phyloP scores from a whole-genome alignment of 2,329 filamentous ascomycete genomes.

The Exophiala mesophila region DNA sequence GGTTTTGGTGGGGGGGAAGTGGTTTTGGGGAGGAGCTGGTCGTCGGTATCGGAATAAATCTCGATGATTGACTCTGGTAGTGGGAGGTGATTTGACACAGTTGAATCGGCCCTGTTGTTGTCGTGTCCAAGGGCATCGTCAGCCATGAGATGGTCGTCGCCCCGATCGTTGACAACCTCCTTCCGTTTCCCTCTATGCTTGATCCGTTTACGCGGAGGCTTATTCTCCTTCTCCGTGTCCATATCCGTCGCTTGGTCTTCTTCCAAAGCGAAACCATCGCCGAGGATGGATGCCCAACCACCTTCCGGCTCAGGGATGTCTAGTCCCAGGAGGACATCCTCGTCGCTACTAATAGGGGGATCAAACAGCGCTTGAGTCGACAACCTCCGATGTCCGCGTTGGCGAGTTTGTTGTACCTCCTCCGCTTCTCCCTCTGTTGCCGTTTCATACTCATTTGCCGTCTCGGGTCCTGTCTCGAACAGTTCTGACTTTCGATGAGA shows the following conservation, averaged over 20 bases:
- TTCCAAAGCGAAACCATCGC: conserved; percentile 1
- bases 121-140: not conserved
- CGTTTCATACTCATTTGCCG: conserved; percentile 16
- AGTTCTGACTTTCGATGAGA: conserved; percentile 1
- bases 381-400: not conserved
- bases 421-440: conserved; percentile 9
- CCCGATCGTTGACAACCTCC: conserved; percentile 1
- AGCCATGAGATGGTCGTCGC: not conserved
- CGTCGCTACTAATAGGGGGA: not conserved
- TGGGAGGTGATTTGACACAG: not conserved
- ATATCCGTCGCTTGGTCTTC: not conserved
- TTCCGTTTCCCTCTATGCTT: not conserved
- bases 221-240: not conserved
- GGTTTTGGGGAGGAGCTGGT: too few relatives aligned
- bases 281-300: conserved; percentile 25
- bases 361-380: conserved; percentile 19
- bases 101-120: not conserved
- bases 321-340: conserved; percentile 13
- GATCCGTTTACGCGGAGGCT: not conserved
- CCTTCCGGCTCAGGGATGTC: conserved; percentile 27
- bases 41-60: not conserved
- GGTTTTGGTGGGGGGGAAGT: not conserved
- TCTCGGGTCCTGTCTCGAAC: conserved; percentile 17
- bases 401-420: not conserved
- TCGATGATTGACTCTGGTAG: not conserved